A percentile compares a stretch with the other conserved stretches of the same genome.
Evolutionary conservation across 2,329 filamentous ascomycete genomes (phyloP).

Genomic region (Verticillium dahliae): DNA sequence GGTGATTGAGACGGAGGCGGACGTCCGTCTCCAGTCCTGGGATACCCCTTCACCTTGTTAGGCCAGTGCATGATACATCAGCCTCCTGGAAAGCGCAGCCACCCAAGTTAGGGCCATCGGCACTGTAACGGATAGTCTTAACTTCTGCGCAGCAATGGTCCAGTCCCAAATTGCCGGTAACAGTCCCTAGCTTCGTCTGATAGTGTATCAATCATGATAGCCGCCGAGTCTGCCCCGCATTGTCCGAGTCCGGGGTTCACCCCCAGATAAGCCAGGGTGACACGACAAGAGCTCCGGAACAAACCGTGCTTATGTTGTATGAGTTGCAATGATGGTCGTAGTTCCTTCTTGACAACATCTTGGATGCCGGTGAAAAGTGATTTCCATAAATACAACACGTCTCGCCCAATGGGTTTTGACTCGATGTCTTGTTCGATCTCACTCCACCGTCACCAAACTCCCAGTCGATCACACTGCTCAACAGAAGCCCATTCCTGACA

Average conservation of each 20-base stretch:
- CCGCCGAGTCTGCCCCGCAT: neutral
- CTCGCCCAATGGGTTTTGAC: neutral
- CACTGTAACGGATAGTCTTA: neutral
- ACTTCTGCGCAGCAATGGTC: neutral
- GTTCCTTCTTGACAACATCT: neutral
- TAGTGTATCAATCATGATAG: neutral
- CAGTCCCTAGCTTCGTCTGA: neutral
- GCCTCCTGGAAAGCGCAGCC: neutral
- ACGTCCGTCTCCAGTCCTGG: neutral
- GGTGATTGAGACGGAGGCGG: neutral
- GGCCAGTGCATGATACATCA: neutral
- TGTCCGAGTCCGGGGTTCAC: neutral
- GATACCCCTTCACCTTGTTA: neutral
- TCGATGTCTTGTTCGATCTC: neutral
- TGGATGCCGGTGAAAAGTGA: neutral
- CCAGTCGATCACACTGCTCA: neutral
- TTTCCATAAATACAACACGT: neutral
- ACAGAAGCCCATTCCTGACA: neutral
- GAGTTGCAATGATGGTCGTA: neutral
- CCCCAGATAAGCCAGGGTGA: neutral
- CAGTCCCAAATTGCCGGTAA: neutral
- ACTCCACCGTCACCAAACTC: neutral
- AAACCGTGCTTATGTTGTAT: neutral
- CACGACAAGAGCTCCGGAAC: neutral
- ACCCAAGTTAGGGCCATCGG: neutral